Conservation (phyloP, 2,329 filamentous ascomycete species). For the Cadophora gregata region DNA sequence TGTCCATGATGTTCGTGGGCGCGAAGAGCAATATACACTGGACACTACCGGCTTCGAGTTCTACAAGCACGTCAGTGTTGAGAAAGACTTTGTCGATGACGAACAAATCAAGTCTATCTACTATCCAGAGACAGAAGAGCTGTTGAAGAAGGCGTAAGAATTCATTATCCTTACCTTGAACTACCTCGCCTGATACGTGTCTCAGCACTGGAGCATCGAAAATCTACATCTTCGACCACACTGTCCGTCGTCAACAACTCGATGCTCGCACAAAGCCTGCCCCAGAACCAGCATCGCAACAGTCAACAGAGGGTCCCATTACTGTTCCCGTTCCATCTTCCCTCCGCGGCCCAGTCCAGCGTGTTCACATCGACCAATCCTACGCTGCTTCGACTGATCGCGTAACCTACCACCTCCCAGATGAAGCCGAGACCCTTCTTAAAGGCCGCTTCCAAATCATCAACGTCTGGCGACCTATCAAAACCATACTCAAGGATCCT, state of each 20-base stretch:
- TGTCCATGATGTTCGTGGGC: slow-evolving; percentile 52
- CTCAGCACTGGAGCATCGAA: neutral
- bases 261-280: neutral
- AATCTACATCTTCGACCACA: neutral
- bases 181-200: no score
- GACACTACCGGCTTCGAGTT: slow-evolving; percentile 50
- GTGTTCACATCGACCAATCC: slow-evolving; percentile 65
- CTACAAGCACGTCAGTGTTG: slow-evolving; percentile 45
- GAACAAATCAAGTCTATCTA: slow-evolving; percentile 41
- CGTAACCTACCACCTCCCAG: slow-evolving; percentile 53
- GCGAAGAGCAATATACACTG: slow-evolving; percentile 50
- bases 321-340: neutral
- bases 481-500: slow-evolving; percentile 34
- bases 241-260: neutral
- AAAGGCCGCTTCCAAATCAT: slow-evolving; percentile 59
- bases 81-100: slow-evolving; percentile 46
- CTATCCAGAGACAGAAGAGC: neutral
- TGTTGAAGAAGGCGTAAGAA: neutral
- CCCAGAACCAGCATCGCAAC: slow-evolving; percentile 32
- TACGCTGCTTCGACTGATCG: slow-evolving; percentile 51
- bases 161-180: neutral
- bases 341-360: slow-evolving; percentile 53
- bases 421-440: slow-evolving; percentile 51
- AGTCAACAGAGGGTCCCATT: neutral
- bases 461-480: slow-evolving; percentile 59